These are phyloP conservation scores for Umbelopsis vinacea DNA, from an alignment of 192 early-diverging fungal genomes.

Conservation along the genomic window DNA sequence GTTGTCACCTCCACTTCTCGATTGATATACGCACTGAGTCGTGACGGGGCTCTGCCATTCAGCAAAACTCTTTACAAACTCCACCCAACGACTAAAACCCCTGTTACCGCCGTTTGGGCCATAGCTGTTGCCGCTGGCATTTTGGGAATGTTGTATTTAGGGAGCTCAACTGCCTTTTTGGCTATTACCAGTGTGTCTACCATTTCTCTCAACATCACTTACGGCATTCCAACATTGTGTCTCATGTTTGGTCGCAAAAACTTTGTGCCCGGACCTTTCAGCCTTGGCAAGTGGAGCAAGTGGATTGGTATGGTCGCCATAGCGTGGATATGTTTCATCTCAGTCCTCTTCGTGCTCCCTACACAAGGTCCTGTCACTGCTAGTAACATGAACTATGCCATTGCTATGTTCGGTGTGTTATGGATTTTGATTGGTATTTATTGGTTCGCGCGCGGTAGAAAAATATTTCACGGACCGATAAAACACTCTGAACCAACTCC, in stretches of 20 bases:
- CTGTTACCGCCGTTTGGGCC: conserved; percentile 41
- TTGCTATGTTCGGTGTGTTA: conserved; percentile 39
- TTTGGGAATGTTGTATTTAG: conserved; percentile 42
- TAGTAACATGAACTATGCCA: conserved; percentile 47
- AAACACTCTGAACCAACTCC: background rate
- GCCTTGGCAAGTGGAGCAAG: conserved; percentile 41
- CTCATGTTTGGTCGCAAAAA: conserved; percentile 40
- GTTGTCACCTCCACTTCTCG: conserved; percentile 47
- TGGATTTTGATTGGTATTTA: conserved; percentile 39
- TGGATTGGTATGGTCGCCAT: conserved; percentile 42
- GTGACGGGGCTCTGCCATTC: conserved; percentile 49
- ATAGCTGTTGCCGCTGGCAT: conserved; percentile 36
- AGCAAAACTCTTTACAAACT: conserved; percentile 34
- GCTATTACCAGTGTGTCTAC: conserved; percentile 47
- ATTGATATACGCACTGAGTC: conserved; percentile 50
- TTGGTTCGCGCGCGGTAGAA: conserved; percentile 43
- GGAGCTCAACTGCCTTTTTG: conserved; percentile 39
- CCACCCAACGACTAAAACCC: conserved; percentile 40
- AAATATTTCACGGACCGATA: conserved; percentile 42
- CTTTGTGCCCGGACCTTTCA: conserved; percentile 46
- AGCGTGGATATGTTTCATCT: conserved; percentile 49
- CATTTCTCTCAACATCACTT: conserved; percentile 45
- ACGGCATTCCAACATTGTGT: conserved; percentile 45
- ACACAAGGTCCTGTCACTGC: conserved; percentile 38
- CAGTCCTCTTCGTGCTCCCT: conserved; percentile 44